Conservation (phyloP, 768 basidiomycete genomes). For the Lactarius hengduanensis region DNA sequence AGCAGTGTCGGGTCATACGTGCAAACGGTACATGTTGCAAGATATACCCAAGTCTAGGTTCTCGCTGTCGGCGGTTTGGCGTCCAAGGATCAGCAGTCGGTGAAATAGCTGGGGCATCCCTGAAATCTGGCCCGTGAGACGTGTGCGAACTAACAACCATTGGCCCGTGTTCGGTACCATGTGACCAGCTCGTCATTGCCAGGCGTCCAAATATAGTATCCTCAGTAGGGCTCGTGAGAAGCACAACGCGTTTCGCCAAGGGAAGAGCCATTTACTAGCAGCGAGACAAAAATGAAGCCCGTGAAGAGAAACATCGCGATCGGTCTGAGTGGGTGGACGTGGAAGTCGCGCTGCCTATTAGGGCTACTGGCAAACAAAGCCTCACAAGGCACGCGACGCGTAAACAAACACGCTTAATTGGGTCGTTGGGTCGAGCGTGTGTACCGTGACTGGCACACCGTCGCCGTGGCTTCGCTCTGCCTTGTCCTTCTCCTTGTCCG, state of each 20-base stretch:
- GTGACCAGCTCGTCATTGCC: conserved; percentile 41
- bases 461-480: neutral
- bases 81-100: conserved; percentile 46
- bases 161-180: conserved; percentile 40
- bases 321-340: neutral
- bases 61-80: conserved; percentile 33
- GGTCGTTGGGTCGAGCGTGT: conserved; percentile 22
- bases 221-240: conserved; percentile 41
- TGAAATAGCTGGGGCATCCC: conserved; percentile 41
- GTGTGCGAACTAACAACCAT: neutral
- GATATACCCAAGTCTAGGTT: conserved; percentile 53
- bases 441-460: neutral
- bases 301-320: conserved; percentile 11
- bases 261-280: conserved; percentile 22
- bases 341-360: neutral
- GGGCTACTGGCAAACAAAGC: conserved; percentile 24
- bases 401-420: conserved; percentile 43
- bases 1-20: neutral
- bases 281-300: conserved; percentile 11
- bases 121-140: neutral
- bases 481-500: conserved; percentile 9
- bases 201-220: conserved; percentile 38
- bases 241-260: conserved; percentile 24
- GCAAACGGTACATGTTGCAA: neutral
- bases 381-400: conserved; percentile 43